Base-by-base conservation (phyloP, 768 basidiomycete species). In the Boletus patriciae region DNA sequence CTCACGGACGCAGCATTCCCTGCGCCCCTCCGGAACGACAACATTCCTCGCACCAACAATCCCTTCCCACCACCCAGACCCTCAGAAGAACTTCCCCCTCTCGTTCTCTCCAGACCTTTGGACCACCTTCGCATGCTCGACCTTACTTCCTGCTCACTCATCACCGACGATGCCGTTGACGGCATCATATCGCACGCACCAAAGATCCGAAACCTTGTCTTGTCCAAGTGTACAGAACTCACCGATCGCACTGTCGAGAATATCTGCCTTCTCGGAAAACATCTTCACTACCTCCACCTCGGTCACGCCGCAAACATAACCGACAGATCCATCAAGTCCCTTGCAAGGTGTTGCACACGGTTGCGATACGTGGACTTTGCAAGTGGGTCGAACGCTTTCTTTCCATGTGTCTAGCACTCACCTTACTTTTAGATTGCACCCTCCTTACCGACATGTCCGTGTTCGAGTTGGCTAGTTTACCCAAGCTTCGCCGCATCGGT, bases 361-460 rank as follows among this genome's bases (percentile, higher is more conserved):
- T 73, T 99, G 61, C 80, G 97, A 64, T 99, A 98, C 70, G 86
- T 99, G 62, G 97, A 99, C 73, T 87, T 99, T 59, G 97, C 97
- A 6, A 94, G 94, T 95, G 57, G 67, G 91, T 82, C 9, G 13
- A 48, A 25, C 45, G 37, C 49, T 15, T 25, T 13, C 12, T 50
- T 42, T 45, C 3, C 5, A 27, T 40, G 27, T 34, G 3, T 31
- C 27, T 13, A 66, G 50, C 52, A 31, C 40, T 61, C 54, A 57
- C 65, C 52, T 45, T 23, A 19, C 27, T 54, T 47, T 50, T 68
- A 94, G 92, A 93, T 74, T 98, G 96, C 65, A 76, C 83, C 4
- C 80, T 85, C 37, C 77, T 99, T 46, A 96, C 96, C 25, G 96
- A 99, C 70, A 85, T 93, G 83, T 92, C 92, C 50, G 92, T 98